Evolutionary conservation across 257 asterid species (phyloP), one percentile per base, ranked within the genome.

Genomic region (Catharanthus roseus): DNA sequence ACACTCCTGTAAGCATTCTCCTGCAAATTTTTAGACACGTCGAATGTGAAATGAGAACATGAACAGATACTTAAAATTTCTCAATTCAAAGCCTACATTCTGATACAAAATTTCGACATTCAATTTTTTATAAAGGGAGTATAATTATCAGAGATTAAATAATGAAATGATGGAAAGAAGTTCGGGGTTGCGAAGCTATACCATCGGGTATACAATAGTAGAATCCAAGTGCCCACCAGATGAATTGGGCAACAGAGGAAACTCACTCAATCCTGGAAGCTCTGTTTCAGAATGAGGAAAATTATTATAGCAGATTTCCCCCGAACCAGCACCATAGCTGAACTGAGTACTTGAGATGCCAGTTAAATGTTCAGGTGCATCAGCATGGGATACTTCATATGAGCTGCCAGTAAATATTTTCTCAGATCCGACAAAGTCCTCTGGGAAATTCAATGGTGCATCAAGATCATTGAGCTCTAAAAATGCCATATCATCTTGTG

Each of bases 381-480:
- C 67, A 74, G 76, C 63, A 76, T 5, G 44, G 73, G 57, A 62
- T 38, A 78, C 74, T 45, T 70, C 80, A 82, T 55, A 64, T 10
- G 73, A 19, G 65, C 72, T 72, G 62, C 73, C 55, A 5, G 36
- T n/a, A 28, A 74, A 55, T 18, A 78, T 50, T 45, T 62, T 81
- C 70, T 65, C 77, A 67, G 68, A 45, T 55, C 72, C 77, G 70
- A 34, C 12, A 68, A 67, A 70, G 69, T 72, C 84, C 36, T 56
- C 42, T 39, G 80, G 24, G 84, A 67, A 65, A 67, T 77, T 73
- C 83, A 87, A 68, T 3, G 93, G 92, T 12, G 29, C 15, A 47
- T 63, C 70, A 44, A 92, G 85, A 85, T 92, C 97, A 65, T 77
- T 28, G 23, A 89, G 90, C 67, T 92, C 96, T 63, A 92, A 51